These are phyloP conservation scores for Auricularia auricula-judae DNA, from an alignment of 768 basidiomycete genomes.

Conservation along the genomic window DNA sequence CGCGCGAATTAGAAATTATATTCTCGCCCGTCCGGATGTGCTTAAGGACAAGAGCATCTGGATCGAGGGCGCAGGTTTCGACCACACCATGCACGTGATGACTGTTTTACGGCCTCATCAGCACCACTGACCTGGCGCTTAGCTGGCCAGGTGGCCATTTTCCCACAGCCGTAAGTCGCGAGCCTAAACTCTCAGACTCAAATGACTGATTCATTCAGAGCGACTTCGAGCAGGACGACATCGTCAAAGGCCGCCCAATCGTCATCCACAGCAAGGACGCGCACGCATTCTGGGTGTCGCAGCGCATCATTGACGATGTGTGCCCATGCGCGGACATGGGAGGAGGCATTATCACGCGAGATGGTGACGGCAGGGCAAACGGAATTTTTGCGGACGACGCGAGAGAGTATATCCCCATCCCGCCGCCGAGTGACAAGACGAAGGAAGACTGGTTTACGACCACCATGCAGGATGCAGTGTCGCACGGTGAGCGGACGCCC, in stretches of 20 bases:
- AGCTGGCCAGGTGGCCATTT: constrained; percentile 55
- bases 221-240: constrained; percentile 27
- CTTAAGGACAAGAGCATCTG: constrained; percentile 43
- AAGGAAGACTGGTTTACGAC: constrained; percentile 47
- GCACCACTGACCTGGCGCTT: too few species aligned
- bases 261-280: constrained; percentile 67
- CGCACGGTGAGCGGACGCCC: constrained; percentile 37
- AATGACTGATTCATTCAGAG: constrained; percentile 64
- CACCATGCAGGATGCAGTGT: constrained; percentile 55
- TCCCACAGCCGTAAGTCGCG: constrained; percentile 52
- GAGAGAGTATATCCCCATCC: constrained; percentile 63
- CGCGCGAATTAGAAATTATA: constrained; percentile 45
- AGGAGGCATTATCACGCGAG: constrained; percentile 69
- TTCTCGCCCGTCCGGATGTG: constrained; percentile 46
- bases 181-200: constrained; percentile 17
- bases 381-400: constrained; percentile 86
- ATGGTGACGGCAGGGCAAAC: constrained; percentile 52
- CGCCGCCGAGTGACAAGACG: constrained; percentile 46
- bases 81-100: constrained; percentile 50
- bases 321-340: constrained; percentile 31
- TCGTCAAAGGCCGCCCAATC: constrained; percentile 57
- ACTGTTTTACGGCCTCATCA: too few species aligned
- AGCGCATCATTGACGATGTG: constrained; percentile 40
- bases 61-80: constrained; percentile 89
- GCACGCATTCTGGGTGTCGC: constrained; percentile 83